Base-by-base conservation (phyloP, 306 rosid species). In the Quercus suber region DNA sequence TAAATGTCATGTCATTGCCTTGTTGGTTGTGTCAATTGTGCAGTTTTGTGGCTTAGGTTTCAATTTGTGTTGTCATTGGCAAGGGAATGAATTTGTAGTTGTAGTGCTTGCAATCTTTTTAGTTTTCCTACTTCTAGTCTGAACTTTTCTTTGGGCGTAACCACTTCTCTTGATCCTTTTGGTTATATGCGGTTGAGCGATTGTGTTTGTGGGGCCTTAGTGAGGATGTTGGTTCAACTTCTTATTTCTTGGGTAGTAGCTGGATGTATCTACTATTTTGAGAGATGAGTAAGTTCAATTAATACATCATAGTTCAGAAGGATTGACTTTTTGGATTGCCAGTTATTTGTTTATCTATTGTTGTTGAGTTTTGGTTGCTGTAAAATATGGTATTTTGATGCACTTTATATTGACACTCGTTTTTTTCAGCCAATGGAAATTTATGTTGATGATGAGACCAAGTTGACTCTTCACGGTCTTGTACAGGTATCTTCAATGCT, bases 371-470 rank as follows among this genome's bases (percentile, higher is more conserved):
- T 21, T 55, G 43, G 55, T 55, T 12, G 57, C 8, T 19, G 13
- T 1, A 18, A 65, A 69, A n/a, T 37, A 37, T 61, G 57, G 30
- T 41, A 27, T 43, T 56, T 76, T 76, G 76, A 84, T 76, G 43
- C 15, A 1, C 30, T 56, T 60, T 23, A 37, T 52, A 15, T 76
- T 49, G 49, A 19, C 53, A 49, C 15, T 45, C 76, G 59, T 79
- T 65, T 2, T 7, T 57, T 77, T 84, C 93, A 91, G 96, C 96
- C 96, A 30, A 89, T 91, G 96, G 93, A 89, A 79, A 89, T 89
- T 41, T 91, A 91, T 79, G 96, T 91, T 6, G 93, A 91, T 78
- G 96, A 91, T 73, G 93, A 89, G 87, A 93, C 96, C 78, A 91
- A 87, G 58, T 89, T 91, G 87, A 91, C 96, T 8, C 96, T 91